Evolutionary conservation across 176 grass and related monocot species (phyloP).

Genomic region (Tillandsia fasciculata): DNA sequence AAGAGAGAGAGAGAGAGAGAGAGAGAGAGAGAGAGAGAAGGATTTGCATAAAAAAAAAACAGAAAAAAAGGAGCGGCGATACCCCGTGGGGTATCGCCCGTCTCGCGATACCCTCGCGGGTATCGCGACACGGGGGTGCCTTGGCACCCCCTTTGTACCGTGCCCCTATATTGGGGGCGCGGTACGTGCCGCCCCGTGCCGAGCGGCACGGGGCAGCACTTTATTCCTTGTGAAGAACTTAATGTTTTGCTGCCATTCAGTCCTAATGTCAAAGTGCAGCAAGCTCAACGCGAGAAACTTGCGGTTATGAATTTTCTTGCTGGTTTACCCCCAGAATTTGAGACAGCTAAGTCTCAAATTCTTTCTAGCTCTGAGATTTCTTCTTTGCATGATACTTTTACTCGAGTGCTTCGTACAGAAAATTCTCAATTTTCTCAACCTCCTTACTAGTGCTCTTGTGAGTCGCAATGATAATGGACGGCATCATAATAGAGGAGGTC

Average conservation of each 20-base stretch:
- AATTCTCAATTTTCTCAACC: neutral
- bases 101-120: too few species aligned
- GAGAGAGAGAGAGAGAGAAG: too few species aligned
- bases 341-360: neutral
- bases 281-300: neutral
- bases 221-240: neutral
- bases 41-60: too few species aligned
- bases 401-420: neutral
- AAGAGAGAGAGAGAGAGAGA: too few species aligned
- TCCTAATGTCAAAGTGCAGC: neutral
- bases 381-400: neutral
- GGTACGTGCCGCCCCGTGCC: too few species aligned
- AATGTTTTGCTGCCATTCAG: neutral
- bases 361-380: neutral
- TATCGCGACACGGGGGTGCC: too few species aligned
- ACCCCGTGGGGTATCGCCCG: too few species aligned
- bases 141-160: too few species aligned
- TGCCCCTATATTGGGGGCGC: too few species aligned
- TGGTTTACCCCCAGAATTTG: neutral
- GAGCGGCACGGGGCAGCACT: too few species aligned
- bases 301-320: neutral
- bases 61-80: too few species aligned
- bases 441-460: neutral
- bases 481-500: too few species aligned
- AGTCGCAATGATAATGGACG: neutral